Evolutionary conservation across 176 grass and related monocot genomes (phyloP), one percentile per base, ranked within the genome.

Genomic region (Cenchrus fungigraminus): DNA sequence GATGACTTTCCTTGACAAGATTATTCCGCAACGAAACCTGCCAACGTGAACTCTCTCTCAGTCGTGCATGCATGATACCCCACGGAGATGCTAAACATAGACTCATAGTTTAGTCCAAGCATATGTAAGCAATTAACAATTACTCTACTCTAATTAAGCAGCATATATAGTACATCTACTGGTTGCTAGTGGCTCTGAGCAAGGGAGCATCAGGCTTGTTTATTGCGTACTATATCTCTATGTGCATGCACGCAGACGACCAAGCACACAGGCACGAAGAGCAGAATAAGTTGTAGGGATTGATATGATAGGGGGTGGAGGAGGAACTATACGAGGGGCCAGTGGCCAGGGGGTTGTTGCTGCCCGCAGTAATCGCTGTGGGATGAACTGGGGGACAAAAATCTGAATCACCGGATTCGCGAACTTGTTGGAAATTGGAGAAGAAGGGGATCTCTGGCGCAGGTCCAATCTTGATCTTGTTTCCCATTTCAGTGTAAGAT

Each of bases 391-490:
- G 60, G 84, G 59, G 74, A 79, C 71, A 85, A 68, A 79, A 87
- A 34, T 74, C 43, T 66, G 62, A 22, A 86, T 71, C 83, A 72
- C 74, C 72, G 64, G 63, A 77, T 83, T 83, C 59, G 40, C 37
- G 11, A 88, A 59, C 73, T 85, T 78, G 73, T 78, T 91, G 86
- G 73, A 67, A 85, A 88, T 82, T 74, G 78, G 62, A 59, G 89
- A 90, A 66, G 69, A 47, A n/a, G 45, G n/a, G n/a, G 89, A 80
- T 87, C 68, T 82, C 43, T 62, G 59, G 51, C 16, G 51, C 66
- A 88, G 82, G 86, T 78, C 82, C 50, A 78, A 87, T 87, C 86
- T 82, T 76, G 77, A 88, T 85, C 78, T 74, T 22, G 61, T 68
- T 77, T 82, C 62, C 78, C 34, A 65, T 61, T 77, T 73, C 67